Base-by-base conservation (phyloP, 2,329 filamentous ascomycete genomes). In the Talaromyces rugulosus region DNA sequence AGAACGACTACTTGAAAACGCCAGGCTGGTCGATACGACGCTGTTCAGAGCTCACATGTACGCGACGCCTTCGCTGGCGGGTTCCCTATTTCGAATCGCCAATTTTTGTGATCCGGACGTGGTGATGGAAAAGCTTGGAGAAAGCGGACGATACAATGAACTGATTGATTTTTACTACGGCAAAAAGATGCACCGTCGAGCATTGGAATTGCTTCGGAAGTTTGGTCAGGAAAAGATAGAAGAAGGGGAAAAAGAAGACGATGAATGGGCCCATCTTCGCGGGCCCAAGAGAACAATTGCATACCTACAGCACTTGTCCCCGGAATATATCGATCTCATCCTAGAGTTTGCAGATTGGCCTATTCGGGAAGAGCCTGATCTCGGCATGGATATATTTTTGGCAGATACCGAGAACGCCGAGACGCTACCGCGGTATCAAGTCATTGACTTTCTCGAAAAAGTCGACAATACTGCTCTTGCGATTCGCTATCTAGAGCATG, bases 51-150 rank as follows among this genome's bases (percentile, higher is more conserved):
- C 92, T 0, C 96, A 96, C 75, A 98, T 99, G 93, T 92, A 94
- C 70, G 92, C 90, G 4, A 88, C 88, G 7, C 94, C 95, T 4
- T 87, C 89, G 5, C 82, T 99, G 11, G 92, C 92, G 3, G 90
- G 91, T 1, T 91, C 93, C 0, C 83, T 99, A 0, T 98, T 99
- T 79, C 92, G 95, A 28, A 91, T 98, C 58, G 89, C 93, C 71
- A 99, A 99, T 74, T 98, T 97, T 72, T 98, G 95, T 74, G 94
- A 99, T 69, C 94, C 95, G 0, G 89, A 91, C 33, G 95, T 98
- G 2, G 94, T 99, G 27, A 95, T 96, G 72, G 91, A 96, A 75
- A 92, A 92, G 69, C 81, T 99, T 4, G 87, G 96, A 63, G 91
- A 96, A 73, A 91, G 89, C 47, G 90, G 90, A 62, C 87, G 93